Base-by-base conservation (phyloP, 768 basidiomycete species). In the Chalciporus sphaerocephalus region DNA sequence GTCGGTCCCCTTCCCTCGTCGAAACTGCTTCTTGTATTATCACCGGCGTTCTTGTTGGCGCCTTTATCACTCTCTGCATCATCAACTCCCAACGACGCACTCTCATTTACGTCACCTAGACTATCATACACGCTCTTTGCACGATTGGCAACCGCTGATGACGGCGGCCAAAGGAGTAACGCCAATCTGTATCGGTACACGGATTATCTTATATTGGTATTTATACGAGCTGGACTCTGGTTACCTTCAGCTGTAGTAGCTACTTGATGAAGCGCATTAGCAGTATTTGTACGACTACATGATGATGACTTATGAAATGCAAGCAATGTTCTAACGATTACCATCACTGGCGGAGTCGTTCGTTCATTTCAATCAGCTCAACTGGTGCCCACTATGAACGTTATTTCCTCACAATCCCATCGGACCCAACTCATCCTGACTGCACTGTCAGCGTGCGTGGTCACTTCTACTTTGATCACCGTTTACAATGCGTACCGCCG, bases 381-480 rank as follows among this genome's bases (percentile, higher is more conserved):
- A n/a, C n/a, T 15, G 28, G 13, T 20, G 27, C 43, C 27, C 21
- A 24, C 42, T 49, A 67, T 61, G 63, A 49, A 55, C 32, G 35
- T n/a, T 9, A 40, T 62, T 32, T 52, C 56, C 18, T 39, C 46
- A 22, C 69, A 72, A 30, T 79, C 81, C 17, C 85, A 87, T 57
- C 74, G 70, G 54, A 69, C 75, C 11, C 87, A 89, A 58, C 77
- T 90, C 37, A 55, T 87, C 21, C 68, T 76, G 35, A 76, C 81
- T 11, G 87, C 85, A n/a, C 51, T 82, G 34, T 74, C 76, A 11
- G 79, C 85, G 11, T 85, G 87, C 5, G 50, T 78, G 2, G 67
- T 76, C 1, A 89, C 87, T 10, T 81, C 76, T 5, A 70, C 74
- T 0, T 52, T 80, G 3, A 61, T 90, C n/a, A 71, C 79, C 17